Evolutionary conservation across 1,284 basidiomycete species (phyloP), one percentile per base, ranked within the genome.

Genomic region (Ustilago lituana): DNA sequence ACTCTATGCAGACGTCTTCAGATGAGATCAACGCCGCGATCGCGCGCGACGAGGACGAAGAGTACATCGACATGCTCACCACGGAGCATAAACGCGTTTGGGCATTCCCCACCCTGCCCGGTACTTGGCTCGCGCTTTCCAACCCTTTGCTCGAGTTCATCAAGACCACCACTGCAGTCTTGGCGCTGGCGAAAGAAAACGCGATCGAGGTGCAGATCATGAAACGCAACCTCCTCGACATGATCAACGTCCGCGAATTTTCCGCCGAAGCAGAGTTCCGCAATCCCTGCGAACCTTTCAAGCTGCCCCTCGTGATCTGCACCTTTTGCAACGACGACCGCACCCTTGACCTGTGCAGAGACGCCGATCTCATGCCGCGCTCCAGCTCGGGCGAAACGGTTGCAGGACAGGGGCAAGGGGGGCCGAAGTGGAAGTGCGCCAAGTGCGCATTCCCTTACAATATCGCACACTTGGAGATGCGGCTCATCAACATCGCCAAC

Each of bases 281-380:
- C 84, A 95, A 97, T 79, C 95, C 95, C 0, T 98, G 95, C 84
- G 91, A 96, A 78, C 89, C 93, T 3, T 87, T 98, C 64, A 90
- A 90, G 71, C 84, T 98, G 23, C 86, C 89, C 22, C 92, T 92
- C 80, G 91, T 98, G 23, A 91, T 94, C 23, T 98, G 96, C 82
- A 88, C 87, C 50, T 88, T 90, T 77, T 99, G 96, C 84, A 94
- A 94, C 82, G 85, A 87, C 20, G 87, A 95, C 60, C 88, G 92
- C 17, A 93, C 94, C 82, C 91, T 98, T 71, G 95, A 98, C 82
- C 90, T 98, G 71, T 96, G 94, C 80, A 88, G 94, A n/a, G 94
- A 97, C 82, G 86, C 89, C 6, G 92, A 94, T 65, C 86, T 96
- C 37, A 85, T 93, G 46, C 90, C 91, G 0, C 53, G 67, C 12